Conservation (phyloP, 2,329 filamentous ascomycete species). For the Diplodia mutila region DNA sequence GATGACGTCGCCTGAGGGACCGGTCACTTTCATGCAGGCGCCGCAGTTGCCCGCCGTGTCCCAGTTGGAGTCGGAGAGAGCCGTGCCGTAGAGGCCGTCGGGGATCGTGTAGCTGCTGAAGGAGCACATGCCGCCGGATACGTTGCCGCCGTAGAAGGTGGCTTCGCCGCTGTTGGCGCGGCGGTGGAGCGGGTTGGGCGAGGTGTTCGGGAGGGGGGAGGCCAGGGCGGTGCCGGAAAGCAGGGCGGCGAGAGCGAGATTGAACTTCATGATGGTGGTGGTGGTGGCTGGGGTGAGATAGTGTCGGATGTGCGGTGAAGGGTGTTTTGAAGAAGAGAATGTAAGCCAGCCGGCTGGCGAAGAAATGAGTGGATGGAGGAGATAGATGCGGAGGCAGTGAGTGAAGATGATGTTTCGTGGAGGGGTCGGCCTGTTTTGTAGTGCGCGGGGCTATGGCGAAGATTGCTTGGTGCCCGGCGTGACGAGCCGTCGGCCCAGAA, state of each 20-base stretch:
- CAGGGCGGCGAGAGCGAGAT: neutral
- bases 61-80: slow-evolving; percentile 64
- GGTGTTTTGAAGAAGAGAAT: neutral
- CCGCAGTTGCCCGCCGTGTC: slow-evolving; percentile 61
- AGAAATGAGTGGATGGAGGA: neutral
- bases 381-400: neutral
- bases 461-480: neutral
- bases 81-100: slow-evolving; percentile 62
- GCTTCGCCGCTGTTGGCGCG: slow-evolving; percentile 33
- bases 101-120: slow-evolving; percentile 67
- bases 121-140: slow-evolving; percentile 64
- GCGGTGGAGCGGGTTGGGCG: neutral
- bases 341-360: neutral
- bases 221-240: neutral
- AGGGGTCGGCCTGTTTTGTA: neutral
- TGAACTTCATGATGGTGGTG: neutral
- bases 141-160: slow-evolving; percentile 44
- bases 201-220: neutral
- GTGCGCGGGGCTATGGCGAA: too few relatives aligned
- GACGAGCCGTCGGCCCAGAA: neutral
- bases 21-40: slow-evolving; percentile 63
- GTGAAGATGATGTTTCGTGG: neutral
- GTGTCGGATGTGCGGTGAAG: neutral
- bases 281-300: too few relatives aligned
- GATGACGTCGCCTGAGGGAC: slow-evolving; percentile 60